Conservation (phyloP, 352 stramenopile species). For the Chrysophaeum taylorii region DNA sequence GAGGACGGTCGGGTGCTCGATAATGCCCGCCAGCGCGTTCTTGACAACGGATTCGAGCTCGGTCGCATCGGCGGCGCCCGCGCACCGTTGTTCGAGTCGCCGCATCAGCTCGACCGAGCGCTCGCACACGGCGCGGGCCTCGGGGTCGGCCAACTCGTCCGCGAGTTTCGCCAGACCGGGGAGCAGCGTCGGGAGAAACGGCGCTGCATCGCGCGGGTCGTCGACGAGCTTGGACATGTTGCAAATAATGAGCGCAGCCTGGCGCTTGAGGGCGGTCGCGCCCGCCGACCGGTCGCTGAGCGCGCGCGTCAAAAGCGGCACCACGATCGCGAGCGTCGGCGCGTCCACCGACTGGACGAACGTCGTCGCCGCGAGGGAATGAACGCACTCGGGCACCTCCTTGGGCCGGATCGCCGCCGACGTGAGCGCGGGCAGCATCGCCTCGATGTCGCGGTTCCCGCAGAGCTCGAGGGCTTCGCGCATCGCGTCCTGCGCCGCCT, state of each 20-base stretch:
- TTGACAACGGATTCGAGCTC: constrained; percentile 81
- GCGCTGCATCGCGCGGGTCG: constrained; percentile 85
- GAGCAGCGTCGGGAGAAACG: constrained; percentile 93
- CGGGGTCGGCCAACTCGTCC: constrained; percentile 84
- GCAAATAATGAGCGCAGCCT: constrained; percentile 95
- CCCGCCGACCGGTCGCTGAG: constrained; percentile 67
- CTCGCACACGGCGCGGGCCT: constrained; percentile 87
- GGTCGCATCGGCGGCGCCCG: constrained; percentile 64
- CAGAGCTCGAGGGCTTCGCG: constrained; percentile 87
- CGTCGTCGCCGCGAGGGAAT: constrained; percentile 94
- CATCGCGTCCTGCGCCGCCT: constrained; percentile 82
- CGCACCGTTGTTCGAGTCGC: constrained; percentile 49
- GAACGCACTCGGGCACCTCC: constrained; percentile 94
- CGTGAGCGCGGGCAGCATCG: constrained; percentile 81
- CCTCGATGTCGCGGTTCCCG: constrained; percentile 97
- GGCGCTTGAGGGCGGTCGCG: constrained; percentile 87
- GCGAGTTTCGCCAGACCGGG: constrained; percentile 91
- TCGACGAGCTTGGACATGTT: constrained; percentile 99
- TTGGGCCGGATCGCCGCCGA: constrained; percentile 60
- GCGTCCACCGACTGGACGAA: constrained; percentile 97
- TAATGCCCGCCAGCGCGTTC: constrained; percentile 69
- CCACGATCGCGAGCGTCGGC: constrained; percentile 88
- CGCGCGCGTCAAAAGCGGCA: constrained; percentile 86
- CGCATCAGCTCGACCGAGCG: constrained; percentile 80
- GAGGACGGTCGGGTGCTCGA: constrained; percentile 55